Base-by-base conservation (phyloP, 495 filamentous ascomycete genomes). In the Letharia lupina region DNA sequence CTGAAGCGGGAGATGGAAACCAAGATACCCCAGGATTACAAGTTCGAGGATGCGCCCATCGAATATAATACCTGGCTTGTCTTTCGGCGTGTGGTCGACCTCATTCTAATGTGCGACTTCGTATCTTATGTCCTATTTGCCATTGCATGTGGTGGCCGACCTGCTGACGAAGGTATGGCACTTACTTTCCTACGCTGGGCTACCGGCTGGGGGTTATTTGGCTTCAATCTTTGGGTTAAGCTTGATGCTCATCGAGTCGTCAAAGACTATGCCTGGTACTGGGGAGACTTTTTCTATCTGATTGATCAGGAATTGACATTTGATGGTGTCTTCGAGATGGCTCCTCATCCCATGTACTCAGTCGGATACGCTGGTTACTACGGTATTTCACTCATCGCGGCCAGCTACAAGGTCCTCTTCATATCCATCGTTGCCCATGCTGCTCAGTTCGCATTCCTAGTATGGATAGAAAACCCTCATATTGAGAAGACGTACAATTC, bases 21-120 rank as follows among this genome's bases (percentile, higher is more conserved):
- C 69, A 96, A 98, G 78, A 95, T 98, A 65, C 90, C 89, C 8
- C 79, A 88, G 69, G 92, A 98, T 77, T 98, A 98, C 80, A 87
- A 89, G 64, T 96, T 98, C 73, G 92, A 94, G 70, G 80, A 89
- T 63, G 91, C 93, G 2, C 94, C 94, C 13, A 81, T 97, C 76
- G 94, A 98, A 82, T 98, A 96, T 82, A 98, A 98, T 78, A 95
- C 95, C 60, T 98, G 94, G 94, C 85, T 98, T 23, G 84, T 96
- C 65, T 98, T 98, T 78, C 86, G 94, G 60, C 89, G 94, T 68
- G 83, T 98, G 18, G 94, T 97, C 64, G 94, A 98, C 72, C 77
- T 98, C 72, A 96, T 98, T 69, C 81, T 98, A 71, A 96, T 98
- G 91, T 96, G 93, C 78, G 94, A 98, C 76, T 98, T 98, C 77